Base-by-base conservation (phyloP, 1,139 yeast genomes). In the Tardiomyces depauwii region DNA sequence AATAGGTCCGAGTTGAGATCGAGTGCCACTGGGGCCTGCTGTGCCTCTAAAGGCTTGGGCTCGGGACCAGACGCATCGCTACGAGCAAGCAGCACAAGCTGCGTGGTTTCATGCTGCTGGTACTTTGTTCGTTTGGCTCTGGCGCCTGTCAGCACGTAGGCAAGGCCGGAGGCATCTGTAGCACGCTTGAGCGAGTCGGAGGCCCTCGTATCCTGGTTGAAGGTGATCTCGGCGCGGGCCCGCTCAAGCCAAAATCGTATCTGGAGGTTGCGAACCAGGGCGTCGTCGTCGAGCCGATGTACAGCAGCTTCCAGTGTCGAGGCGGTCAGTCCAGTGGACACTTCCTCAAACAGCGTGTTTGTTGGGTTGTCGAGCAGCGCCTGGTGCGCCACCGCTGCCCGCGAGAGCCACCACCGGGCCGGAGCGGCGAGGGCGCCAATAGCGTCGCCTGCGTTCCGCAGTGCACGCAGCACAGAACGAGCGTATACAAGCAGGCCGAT, bases 51-150 rank as follows among this genome's bases (percentile, higher is more conserved):
- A 51, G 18, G 52, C 53, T 6, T n/a, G n/a, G 47, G 40, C 19
- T 59, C 57, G 7, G 58, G 61, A 9, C 56, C n/a, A n/a, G 42
- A 45, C n/a, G 61, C 64, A 28, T 62, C 57, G 51, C 82, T 77
- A 53, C 76, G 76, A 1, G 97, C 97, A 36, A 89, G 66, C 28
- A 88, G 76, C n/a, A 89, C 75, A 53, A 91, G 73, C 42, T 87
- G 78, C 0, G 96, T 76, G 14, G 84, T 76, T 23, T 80, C 78
- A 43, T 71, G 74, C 42, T 73, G 74, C 64, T 91, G 99, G 60
- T 70, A 85, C 61, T 85, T 86, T 2, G 98, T 89, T 60, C 93
- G 73, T 59, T 82, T 84, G 5, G 95, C 96, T 55, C 80, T 78
- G 44, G 91, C 86, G 53, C 98, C 98, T 1, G 96, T 82, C 43